These are phyloP conservation scores for Sporothrix variecibatus DNA, from an alignment of 2,329 filamentous ascomycete genomes.

Conservation along the genomic window DNA sequence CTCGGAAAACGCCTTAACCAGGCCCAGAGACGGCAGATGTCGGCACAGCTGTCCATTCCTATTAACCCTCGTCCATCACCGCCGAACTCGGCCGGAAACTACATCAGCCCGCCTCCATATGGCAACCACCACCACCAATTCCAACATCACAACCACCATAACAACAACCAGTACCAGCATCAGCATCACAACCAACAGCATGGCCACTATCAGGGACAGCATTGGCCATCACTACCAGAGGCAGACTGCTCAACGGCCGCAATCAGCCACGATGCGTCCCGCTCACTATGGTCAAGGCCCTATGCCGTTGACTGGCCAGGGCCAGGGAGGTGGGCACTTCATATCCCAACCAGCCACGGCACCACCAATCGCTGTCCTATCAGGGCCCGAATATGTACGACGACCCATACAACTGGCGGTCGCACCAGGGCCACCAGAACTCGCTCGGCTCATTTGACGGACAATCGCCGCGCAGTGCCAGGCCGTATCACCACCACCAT, in stretches of 20 bases:
- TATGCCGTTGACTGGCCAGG: slow-evolving; percentile 26
- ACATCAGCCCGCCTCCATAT: slow-evolving; percentile 37
- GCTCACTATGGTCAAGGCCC: slow-evolving; percentile 34
- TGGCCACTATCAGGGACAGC: slow-evolving; percentile 22
- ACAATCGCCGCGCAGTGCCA: slow-evolving; percentile 26
- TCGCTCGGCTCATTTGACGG: slow-evolving; percentile 29
- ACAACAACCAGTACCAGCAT: slow-evolving; percentile 13
- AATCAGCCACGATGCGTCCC: slow-evolving; percentile 39
- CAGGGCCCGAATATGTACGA: slow-evolving; percentile 35
- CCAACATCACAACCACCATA: slow-evolving; percentile 27
- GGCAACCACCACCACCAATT: slow-evolving; percentile 38
- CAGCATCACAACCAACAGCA: slow-evolving; percentile 29
- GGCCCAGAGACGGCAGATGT: slow-evolving; percentile 65
- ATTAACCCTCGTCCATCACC: slow-evolving; percentile 50
- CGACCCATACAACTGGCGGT: slow-evolving; percentile 36
- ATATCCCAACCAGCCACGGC: slow-evolving; percentile 34
- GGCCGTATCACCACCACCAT: slow-evolving; percentile 20
- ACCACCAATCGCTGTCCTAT: slow-evolving; percentile 40
- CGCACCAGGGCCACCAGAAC: slow-evolving; percentile 19
- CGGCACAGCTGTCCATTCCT: slow-evolving; percentile 58
- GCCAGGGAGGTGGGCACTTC: slow-evolving; percentile 26
- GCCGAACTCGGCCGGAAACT: slow-evolving; percentile 36
- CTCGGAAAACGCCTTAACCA: slow-evolving; percentile 61
- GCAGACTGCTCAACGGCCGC: slow-evolving; percentile 36
- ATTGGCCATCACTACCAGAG: slow-evolving; percentile 30